Base-by-base conservation (phyloP, 129 eudicot genomes). In the Solidago caesia region DNA sequence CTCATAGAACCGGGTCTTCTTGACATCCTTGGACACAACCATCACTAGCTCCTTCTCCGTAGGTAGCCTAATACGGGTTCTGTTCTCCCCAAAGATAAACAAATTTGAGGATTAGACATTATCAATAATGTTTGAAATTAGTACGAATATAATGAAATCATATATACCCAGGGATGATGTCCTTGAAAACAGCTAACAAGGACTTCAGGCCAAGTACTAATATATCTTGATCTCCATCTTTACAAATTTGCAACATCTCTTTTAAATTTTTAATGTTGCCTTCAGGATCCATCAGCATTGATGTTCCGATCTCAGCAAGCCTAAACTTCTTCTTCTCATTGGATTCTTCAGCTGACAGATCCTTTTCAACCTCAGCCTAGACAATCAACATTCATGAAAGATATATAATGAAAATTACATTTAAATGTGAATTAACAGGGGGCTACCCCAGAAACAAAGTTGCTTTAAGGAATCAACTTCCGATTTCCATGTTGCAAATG, bases 31-130 rank as follows among this genome's bases (percentile, higher is more conserved):
- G 3, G 97, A 91, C 16, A 95, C 89, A 64, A 77, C 85, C 97
- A 91, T 89, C 82, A 85, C 90, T 69, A 75, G 90, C 87, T 95
- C 99, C 87, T 95, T 95, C 47, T 89, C 97, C 27, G 99, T 95
- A 25, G 97, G 99, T 70, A 91, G 86, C 91, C 99, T 84, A 75
- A 95, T 95, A 42, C 97, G 97, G 43, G 82, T 91, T 27, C 99
- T 95, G 92, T 83, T 73, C 70, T 62, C 78, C 57, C 55, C 49
- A 75, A 25, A 44, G 64, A 27, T 45, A 71, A 26, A 57, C 39
- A 41, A 39, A 65, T 12, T 21, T 8, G 16, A 67, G 11, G 64
- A 52, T 42, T 70, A 62, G 48, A 75, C 12, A 16, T 21, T 41
- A 64, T 64, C 45, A 72, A 69, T 76, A 72, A 69, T 76, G 58